phyloP scores from a whole-genome alignment of 148 eudicot genomes.

The Amaranthus cruentus region DNA sequence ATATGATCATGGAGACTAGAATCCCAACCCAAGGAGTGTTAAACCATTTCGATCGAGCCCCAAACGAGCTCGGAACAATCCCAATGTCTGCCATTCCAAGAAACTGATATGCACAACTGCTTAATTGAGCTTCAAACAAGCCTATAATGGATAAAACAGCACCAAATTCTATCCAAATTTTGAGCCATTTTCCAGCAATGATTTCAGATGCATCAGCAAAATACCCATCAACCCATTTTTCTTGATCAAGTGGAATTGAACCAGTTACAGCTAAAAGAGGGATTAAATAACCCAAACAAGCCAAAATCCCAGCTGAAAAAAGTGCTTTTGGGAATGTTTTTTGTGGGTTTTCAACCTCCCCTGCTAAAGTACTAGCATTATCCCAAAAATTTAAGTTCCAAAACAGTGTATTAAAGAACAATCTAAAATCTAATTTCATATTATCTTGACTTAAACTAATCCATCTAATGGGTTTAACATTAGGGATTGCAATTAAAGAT shows the following conservation, averaged over 20 bases:
- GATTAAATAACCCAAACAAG: conserved; percentile 51
- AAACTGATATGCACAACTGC: conserved; percentile 78
- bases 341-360: conserved; percentile 66
- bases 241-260: conserved; percentile 34
- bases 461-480: conserved; percentile 49
- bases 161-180: conserved; percentile 82
- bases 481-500: conserved; percentile 50
- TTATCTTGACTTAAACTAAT: conserved; percentile 33
- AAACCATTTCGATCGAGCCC: no score
- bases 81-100: conserved; percentile 88
- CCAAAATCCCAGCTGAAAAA: conserved; percentile 59
- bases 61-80: conserved; percentile 42
- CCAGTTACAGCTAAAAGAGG: conserved; percentile 84
- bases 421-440: conserved; percentile 56
- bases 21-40: no score
- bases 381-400: conserved; percentile 94
- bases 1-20: no score
- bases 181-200: conserved; percentile 78
- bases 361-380: conserved; percentile 76
- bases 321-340: conserved; percentile 63
- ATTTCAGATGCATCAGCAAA: conserved; percentile 70
- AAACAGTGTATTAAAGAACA: conserved; percentile 67
- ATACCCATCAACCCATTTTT: conserved; percentile 75
- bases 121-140: conserved; percentile 84
- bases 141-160: conserved; percentile 81